A percentile compares a stretch with the other conserved stretches of the same genome.
These are phyloP conservation scores for Yarrowia alimentaria DNA, from an alignment of 805 yeast species.

Conservation along the genomic window DNA sequence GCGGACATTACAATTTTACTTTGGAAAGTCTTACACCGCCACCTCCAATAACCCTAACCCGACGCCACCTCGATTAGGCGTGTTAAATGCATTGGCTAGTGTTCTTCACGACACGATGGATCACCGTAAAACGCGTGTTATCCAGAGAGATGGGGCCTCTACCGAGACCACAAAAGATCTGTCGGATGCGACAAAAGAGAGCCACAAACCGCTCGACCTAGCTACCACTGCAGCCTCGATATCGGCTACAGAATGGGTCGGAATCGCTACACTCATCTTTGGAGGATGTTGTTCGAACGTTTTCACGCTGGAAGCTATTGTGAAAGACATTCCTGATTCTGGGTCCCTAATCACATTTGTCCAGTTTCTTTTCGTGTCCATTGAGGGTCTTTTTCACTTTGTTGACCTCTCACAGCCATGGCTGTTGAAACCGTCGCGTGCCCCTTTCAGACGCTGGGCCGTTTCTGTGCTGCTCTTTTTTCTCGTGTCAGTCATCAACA, in stretches of 20 bases:
- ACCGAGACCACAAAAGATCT: no score
- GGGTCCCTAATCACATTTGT: constrained; percentile 58
- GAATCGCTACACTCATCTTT: constrained; percentile 46
- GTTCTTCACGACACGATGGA: no score
- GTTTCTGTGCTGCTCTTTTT: constrained; percentile 53
- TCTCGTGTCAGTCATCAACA: constrained; percentile 53
- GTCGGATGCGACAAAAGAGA: no score
- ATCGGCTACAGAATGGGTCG: constrained; percentile 30
- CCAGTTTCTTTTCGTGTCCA: constrained; percentile 54
- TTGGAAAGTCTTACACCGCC: no score
- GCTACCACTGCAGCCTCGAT: background rate
- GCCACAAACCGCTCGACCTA: no score
- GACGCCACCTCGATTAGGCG: no score
- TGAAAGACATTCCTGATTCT: constrained; percentile 41
- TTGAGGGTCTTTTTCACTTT: constrained; percentile 45
- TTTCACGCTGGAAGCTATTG: constrained; percentile 55
- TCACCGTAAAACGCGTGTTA: no score
- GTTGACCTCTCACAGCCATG: constrained; percentile 38
- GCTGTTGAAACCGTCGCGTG: constrained; percentile 39
- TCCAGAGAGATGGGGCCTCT: no score
- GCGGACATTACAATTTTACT: no score
- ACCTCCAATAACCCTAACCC: no score
- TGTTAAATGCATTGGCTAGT: no score
- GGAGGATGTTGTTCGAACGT: constrained; percentile 78
- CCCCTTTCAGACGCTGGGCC: constrained; percentile 43